Evolutionary conservation across 1,284 basidiomycete species (phyloP), one percentile per base, ranked within the genome.

Genomic region (Sparassis latifolia): DNA sequence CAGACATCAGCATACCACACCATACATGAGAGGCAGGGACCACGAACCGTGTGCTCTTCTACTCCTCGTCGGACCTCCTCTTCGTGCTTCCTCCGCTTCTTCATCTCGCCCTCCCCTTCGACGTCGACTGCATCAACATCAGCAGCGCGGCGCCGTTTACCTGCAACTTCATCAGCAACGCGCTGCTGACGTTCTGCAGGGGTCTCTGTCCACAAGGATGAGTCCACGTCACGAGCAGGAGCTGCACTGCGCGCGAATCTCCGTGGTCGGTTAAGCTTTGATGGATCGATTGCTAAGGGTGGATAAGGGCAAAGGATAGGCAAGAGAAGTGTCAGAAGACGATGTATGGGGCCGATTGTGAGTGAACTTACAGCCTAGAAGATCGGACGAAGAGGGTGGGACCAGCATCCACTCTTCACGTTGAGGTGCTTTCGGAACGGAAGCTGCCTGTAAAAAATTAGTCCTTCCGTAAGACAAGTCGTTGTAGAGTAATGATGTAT

Each of bases 391-490:
- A 9, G 85, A 81, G 0, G 94, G 93, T 1, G 93, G 93, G 0
- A 89, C 85, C 38, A 96, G 76, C 94, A 97, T 97, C 93, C 93
- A 97, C 65, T 94, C 92, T 33, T 95, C 91, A 48, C 94, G 80
- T 64, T 91, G 75, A 32, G 80, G 71, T 42, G 79, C 79, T 66
- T 91, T 89, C 4, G 86, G 86, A 58, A 86, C 83, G 12, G 72
- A 70, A 10, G 80, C 82, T 72, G 89, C 86, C 82, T 86, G 54
- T 20, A 20, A 42, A 42, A 37, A 37, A 20, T 20, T 20, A 20
- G 20, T 20, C 20, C 12, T 20, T 20, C 20, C n/a, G n/a, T 29
- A 27, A 28, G 28, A 9, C 4, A 6, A n/a, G 38, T 45, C n/a
- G 41, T n/a, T 30, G 33, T 29, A 39, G 12, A 38, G 28, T n/a